Evolutionary conservation across 73 alveolate genomes (phyloP).

Genomic region (Paramecium sonneborni): DNA sequence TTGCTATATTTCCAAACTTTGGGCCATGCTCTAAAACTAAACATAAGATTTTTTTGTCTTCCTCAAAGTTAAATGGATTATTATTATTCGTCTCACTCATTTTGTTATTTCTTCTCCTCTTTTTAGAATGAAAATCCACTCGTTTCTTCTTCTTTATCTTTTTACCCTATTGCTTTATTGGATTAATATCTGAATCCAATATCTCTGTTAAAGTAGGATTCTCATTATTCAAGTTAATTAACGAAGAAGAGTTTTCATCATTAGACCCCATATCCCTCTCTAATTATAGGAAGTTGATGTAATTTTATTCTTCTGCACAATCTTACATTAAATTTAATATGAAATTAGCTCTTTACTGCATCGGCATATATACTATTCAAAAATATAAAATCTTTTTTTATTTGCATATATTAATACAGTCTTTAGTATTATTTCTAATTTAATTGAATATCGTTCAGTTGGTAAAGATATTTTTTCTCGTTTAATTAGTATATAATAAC

Average conservation of each 20-base stretch:
- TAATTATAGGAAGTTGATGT: neutral
- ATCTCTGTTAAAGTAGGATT: neutral
- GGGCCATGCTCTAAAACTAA: neutral
- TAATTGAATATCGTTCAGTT: neutral
- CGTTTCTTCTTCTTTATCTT: neutral
- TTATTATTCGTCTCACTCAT: neutral
- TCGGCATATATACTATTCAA: neutral
- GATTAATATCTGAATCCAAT: neutral
- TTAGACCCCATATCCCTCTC: neutral
- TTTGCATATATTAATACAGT: neutral
- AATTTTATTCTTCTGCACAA: neutral
- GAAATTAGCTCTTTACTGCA: neutral
- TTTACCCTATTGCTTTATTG: neutral
- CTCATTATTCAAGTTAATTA: neutral
- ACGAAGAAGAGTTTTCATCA: neutral
- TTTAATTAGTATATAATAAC: neutral
- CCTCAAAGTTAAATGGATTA: neutral
- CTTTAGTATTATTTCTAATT: neutral
- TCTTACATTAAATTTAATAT: neutral
- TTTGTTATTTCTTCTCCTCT: neutral
- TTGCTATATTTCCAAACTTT: neutral
- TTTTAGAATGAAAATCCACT: neutral
- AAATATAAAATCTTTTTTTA: neutral
- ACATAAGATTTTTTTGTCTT: neutral
- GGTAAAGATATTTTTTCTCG: neutral